A percentile compares a stretch with the other conserved stretches of the same genome.
These are phyloP conservation scores for Pyronema omphalodes DNA, from an alignment of 495 filamentous ascomycete species.

Conservation along the genomic window DNA sequence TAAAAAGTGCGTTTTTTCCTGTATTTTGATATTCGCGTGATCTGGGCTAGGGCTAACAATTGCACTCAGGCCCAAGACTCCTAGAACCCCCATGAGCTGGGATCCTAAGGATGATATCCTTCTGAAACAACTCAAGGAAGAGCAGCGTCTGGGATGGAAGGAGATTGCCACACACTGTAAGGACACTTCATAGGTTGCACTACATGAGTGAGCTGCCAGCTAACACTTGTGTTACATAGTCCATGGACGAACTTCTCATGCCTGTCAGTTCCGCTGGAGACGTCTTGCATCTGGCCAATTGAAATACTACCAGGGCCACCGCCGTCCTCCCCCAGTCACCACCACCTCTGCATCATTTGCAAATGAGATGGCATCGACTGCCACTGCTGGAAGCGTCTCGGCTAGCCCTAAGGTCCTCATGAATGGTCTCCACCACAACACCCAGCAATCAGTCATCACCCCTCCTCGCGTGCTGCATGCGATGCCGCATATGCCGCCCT, in stretches of 20 bases:
- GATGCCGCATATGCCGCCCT: conserved; percentile 17
- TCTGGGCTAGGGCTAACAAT: conserved; percentile 1
- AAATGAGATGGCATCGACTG: conserved; percentile 24
- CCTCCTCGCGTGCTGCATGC: conserved; percentile 19
- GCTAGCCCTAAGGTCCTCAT: conserved; percentile 20
- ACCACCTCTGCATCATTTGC: conserved; percentile 24
- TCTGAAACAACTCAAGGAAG: conserved; percentile 24
- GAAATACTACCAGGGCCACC: conserved; percentile 25
- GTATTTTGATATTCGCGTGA: conserved; percentile 1
- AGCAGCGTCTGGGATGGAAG: conserved; percentile 25
- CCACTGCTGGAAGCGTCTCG: conserved; percentile 15
- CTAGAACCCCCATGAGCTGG: conserved; percentile 25
- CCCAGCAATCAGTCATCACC: conserved; percentile 15
- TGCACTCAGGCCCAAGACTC: conserved; percentile 20
- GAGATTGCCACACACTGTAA: conserved; percentile 25
- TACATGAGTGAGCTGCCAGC: neutral
- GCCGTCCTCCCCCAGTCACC: conserved; percentile 23
- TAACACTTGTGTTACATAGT: conserved; percentile 12
- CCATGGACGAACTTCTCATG: conserved; percentile 22
- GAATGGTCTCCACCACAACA: conserved; percentile 18
- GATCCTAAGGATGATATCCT: conserved; percentile 23
- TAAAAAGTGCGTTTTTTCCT: conserved; percentile 16
- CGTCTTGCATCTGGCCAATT: conserved; percentile 24
- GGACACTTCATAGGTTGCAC: conserved; percentile 2
- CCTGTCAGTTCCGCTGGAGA: conserved; percentile 24